A percentile compares a stretch with the other conserved stretches of the same genome.
phyloP scores from a whole-genome alignment of 768 basidiomycete genomes.

The Suillus discolor region DNA sequence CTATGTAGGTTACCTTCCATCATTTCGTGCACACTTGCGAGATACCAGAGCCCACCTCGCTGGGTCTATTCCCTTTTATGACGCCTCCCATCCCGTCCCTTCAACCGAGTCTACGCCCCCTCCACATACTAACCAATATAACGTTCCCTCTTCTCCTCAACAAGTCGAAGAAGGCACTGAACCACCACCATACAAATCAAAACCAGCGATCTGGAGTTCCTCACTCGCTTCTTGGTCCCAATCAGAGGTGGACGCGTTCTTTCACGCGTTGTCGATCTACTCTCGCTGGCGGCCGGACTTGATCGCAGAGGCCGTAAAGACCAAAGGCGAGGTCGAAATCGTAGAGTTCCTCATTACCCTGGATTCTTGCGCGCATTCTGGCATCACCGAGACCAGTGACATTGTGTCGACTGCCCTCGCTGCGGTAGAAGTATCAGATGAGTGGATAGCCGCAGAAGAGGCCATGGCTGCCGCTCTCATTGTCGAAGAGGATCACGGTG shows the following conservation, averaged over 20 bases:
- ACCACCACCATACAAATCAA: neutral
- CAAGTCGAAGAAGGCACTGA: neutral
- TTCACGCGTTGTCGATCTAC: constrained; percentile 64
- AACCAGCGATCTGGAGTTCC: constrained; percentile 1
- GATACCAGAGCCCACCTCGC: constrained; percentile 27
- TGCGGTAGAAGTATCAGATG: constrained; percentile 39
- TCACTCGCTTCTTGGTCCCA: constrained; percentile 53
- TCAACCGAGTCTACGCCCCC: neutral
- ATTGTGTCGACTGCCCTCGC: constrained; percentile 14
- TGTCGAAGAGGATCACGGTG: constrained; percentile 18
- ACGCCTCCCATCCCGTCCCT: neutral
- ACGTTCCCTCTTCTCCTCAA: neutral
- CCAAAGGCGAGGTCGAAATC: constrained; percentile 70
- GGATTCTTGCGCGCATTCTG: constrained; percentile 36
- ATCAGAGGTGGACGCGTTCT: constrained; percentile 71
- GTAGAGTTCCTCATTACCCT: constrained; percentile 64
- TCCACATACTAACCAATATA: neutral
- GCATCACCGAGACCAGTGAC: constrained; percentile 3
- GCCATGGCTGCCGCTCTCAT: constrained; percentile 29
- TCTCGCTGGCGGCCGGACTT: constrained; percentile 80
- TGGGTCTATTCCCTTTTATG: neutral
- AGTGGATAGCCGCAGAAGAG: constrained; percentile 38
- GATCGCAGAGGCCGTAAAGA: constrained; percentile 65
- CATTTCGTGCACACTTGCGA: constrained; percentile 27
- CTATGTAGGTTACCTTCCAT: constrained; percentile 25